phyloP scores from a whole-genome alignment of 352 stramenopile species.

The Globisporangium iwayamae region DNA sequence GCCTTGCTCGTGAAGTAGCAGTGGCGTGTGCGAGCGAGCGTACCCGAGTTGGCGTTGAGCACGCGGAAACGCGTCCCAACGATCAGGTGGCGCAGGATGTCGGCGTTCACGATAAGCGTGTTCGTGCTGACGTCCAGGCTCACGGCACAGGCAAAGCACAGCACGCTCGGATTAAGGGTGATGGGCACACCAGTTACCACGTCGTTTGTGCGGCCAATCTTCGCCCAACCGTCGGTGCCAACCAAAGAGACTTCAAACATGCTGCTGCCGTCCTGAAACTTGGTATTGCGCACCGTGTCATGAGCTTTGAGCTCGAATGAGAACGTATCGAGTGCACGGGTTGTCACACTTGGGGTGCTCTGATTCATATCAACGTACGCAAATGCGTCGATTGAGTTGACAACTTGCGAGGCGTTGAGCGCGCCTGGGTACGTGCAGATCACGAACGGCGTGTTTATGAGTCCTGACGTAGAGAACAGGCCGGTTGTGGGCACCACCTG shows the following conservation, averaged over 20 bases:
- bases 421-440: slow-evolving; percentile 73
- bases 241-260: slow-evolving; percentile 80
- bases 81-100: slow-evolving; percentile 57
- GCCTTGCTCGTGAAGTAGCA: slow-evolving; percentile 69
- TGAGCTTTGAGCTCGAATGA: slow-evolving; percentile 80
- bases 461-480: slow-evolving; percentile 37
- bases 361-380: slow-evolving; percentile 20
- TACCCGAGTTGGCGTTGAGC: slow-evolving; percentile 53
- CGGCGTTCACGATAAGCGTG: slow-evolving; percentile 50
- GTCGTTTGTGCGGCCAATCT: slow-evolving; percentile 85
- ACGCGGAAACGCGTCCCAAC: slow-evolving; percentile 59
- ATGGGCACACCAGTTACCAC: slow-evolving; percentile 34
- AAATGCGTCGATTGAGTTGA: slow-evolving; percentile 62
- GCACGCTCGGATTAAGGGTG: slow-evolving; percentile 36
- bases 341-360: slow-evolving; percentile 23
- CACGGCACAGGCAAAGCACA: slow-evolving; percentile 58
- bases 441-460: slow-evolving; percentile 52
- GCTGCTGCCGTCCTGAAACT: slow-evolving; percentile 81
- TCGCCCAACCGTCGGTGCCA: slow-evolving; percentile 83
- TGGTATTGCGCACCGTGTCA: slow-evolving; percentile 78
- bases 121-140: slow-evolving; percentile 38
- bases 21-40: slow-evolving; percentile 41
- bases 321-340: slow-evolving; percentile 41
- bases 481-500: slow-evolving; percentile 20
- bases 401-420: slow-evolving; percentile 50